Conservation (phyloP, 2,329 filamentous ascomycete genomes). For the Ophiostoma himal-ulmi region DNA sequence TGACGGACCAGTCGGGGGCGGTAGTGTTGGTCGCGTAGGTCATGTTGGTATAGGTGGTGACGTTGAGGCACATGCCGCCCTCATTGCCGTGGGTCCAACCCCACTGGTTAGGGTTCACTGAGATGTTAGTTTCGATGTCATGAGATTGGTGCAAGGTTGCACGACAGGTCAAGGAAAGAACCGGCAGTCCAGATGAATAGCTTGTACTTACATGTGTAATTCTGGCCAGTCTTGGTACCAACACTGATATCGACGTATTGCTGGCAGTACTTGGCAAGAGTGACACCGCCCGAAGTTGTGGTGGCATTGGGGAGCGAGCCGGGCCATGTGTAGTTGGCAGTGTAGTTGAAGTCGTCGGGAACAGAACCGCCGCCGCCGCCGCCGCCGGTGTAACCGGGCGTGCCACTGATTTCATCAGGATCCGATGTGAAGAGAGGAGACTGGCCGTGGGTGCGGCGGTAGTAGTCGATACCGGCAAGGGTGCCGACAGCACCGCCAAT, state of each 20-base stretch:
- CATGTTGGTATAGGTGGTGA: constrained; percentile 45
- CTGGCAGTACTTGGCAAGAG: constrained; percentile 25
- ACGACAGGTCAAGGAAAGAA: not conserved
- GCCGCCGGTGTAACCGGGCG: constrained; percentile 1
- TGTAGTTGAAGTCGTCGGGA: constrained; percentile 28
- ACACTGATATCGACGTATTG: constrained; percentile 21
- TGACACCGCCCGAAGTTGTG: constrained; percentile 18
- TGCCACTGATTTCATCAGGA: constrained; percentile 26
- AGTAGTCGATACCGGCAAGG: constrained; percentile 43
- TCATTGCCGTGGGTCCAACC: constrained; percentile 40
- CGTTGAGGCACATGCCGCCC: constrained; percentile 32
- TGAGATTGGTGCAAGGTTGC: not conserved
- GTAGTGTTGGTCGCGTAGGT: constrained; percentile 43
- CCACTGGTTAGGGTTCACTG: constrained; percentile 55
- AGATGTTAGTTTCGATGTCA: constrained; percentile 1
- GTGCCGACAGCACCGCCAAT: constrained; percentile 35
- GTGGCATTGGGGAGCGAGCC: constrained; percentile 25
- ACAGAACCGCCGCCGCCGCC: constrained; percentile 27
- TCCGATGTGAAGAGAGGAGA: constrained; percentile 40
- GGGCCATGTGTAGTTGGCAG: constrained; percentile 23
- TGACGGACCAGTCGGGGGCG: constrained; percentile 47
- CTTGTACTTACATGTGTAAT: constrained; percentile 43
- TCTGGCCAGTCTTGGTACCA: constrained; percentile 35
- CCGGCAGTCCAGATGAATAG: not conserved
- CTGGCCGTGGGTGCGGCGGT: constrained; percentile 40